phyloP scores from a whole-genome alignment of 2,329 filamentous ascomycete species.

The Aspergillus fructus region DNA sequence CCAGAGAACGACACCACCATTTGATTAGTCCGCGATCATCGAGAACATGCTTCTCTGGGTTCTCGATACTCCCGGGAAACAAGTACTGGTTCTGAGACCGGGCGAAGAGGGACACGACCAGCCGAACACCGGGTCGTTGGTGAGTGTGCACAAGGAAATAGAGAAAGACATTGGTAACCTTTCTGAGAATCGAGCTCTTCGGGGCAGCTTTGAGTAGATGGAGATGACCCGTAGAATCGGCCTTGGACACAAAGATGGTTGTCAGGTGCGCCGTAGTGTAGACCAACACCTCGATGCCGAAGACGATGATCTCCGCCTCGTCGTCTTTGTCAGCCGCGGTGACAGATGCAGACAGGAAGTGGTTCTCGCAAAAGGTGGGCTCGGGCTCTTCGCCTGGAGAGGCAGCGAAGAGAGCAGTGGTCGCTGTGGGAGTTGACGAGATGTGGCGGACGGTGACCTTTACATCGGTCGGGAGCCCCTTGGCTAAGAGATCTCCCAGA shows the following conservation, averaged over 20 bases:
- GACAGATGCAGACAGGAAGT: slow-evolving; percentile 67
- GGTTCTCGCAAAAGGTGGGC: slow-evolving; percentile 80
- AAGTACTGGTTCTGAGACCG: slow-evolving; percentile 90
- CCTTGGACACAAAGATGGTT: slow-evolving; percentile 93
- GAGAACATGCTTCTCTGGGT: slow-evolving; percentile 81
- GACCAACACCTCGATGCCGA: slow-evolving; percentile 83
- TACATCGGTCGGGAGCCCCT: slow-evolving; percentile 52
- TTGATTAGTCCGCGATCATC: slow-evolving; percentile 86
- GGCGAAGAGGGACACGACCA: slow-evolving; percentile 87
- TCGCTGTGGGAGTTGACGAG: slow-evolving; percentile 76
- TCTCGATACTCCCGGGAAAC: slow-evolving; percentile 87
- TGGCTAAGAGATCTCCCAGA: slow-evolving; percentile 50
- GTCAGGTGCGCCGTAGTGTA: slow-evolving; percentile 79
- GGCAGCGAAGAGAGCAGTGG: slow-evolving; percentile 74
- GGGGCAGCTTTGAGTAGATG: slow-evolving; percentile 61
- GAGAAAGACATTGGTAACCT: slow-evolving; percentile 73
- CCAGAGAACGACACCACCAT: slow-evolving; percentile 92
- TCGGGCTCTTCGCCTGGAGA: slow-evolving; percentile 70
- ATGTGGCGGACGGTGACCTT: slow-evolving; percentile 77
- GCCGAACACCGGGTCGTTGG: slow-evolving; percentile 62
- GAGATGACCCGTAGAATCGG: slow-evolving; percentile 90
- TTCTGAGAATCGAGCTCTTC: slow-evolving; percentile 66
- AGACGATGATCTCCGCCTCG: slow-evolving; percentile 62
- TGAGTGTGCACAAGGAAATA: slow-evolving; percentile 69
- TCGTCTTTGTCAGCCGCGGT: slow-evolving; percentile 20